Evolutionary conservation across 768 basidiomycete species (phyloP).

Genomic region (Serendipita sp.): DNA sequence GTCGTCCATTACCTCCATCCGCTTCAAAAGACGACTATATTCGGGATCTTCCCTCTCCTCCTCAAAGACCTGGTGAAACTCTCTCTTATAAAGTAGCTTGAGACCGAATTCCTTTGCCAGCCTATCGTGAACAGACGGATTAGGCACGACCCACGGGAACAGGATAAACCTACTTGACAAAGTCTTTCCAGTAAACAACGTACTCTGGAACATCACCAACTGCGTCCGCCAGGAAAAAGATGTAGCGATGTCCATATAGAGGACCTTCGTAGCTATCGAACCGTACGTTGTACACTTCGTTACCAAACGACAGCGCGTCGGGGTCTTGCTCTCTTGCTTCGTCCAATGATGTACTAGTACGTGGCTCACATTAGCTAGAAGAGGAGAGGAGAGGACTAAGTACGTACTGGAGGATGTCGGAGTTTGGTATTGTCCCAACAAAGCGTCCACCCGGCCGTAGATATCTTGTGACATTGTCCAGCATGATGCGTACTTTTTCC

Average conservation of each 20-base stretch:
- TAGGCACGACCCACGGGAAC: conserved; percentile 9
- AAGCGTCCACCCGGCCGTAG: conserved; percentile 78
- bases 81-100: conserved; percentile 56
- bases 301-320: conserved; percentile 68
- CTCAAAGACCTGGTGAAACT: conserved; percentile 78
- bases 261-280: conserved; percentile 59
- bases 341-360: conserved; percentile 32
- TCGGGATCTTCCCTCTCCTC: conserved; percentile 68
- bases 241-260: conserved; percentile 80
- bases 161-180: conserved; percentile 45
- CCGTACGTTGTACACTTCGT: conserved; percentile 73
- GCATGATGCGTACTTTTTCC: conserved; percentile 77
- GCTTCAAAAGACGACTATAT: conserved; percentile 64
- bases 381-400: background rate
- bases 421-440: conserved; percentile 92
- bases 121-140: conserved; percentile 24
- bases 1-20: conserved; percentile 83
- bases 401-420: conserved; percentile 64
- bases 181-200: conserved; percentile 89
- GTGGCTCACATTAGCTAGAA: conserved; percentile 27
- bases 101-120: conserved; percentile 73
- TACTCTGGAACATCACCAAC: conserved; percentile 97
- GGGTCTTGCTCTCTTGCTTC: conserved; percentile 41
- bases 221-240: conserved; percentile 85
- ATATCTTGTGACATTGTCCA: conserved; percentile 71